Evolutionary conservation across 108 stramenopile genomes (phyloP), one percentile per base, ranked within the genome.

Genomic region (Skeletonema costatum): DNA sequence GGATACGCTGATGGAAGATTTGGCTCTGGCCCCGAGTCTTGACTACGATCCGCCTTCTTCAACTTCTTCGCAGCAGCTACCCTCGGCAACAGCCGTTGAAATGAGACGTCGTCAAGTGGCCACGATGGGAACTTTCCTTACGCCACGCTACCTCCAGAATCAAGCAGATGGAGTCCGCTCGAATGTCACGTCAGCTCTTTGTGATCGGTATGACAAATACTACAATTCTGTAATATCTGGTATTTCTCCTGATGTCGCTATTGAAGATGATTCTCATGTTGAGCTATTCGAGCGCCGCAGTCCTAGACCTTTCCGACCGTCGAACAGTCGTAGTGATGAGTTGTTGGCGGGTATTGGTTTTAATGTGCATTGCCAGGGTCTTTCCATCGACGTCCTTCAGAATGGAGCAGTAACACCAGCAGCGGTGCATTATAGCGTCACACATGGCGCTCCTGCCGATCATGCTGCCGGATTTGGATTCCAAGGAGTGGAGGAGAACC

Each of bases 401-500:
- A 87, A 88, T 71, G 68, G 82, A 19, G 58, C 71, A 16, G 50
- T 59, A 10, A 61, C 76, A 21, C 60, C 72, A 30, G 65, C 82
- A 31, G 68, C 68, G 39, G 50, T 86, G 10, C 86, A 83, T 71
- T 80, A 89, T 38, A 92, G 91, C 66, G 76, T 92, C 25, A 93
- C 96, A 10, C 85, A 85, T 70, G 96, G 96, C 10, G 96, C 96
- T 6, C 93, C 93, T 59, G 81, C 92, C 19, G 96, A 97, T 83
- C 96, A 97, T 73, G 91, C 91, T 5, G 80, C 87, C 35, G 96
- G 96, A 59, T 97, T 94, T 84, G 87, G 86, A 64, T 64, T 89
- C 30, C 56, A 85, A 17, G 76, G 81, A 4, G 74, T 80, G 62
- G 75, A 87, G 29, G 81, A 71, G 33, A 50, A 50, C 12, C 63